Base-by-base conservation (phyloP, 345 rosid genomes). In the Rhodomyrtus tomentosa region DNA sequence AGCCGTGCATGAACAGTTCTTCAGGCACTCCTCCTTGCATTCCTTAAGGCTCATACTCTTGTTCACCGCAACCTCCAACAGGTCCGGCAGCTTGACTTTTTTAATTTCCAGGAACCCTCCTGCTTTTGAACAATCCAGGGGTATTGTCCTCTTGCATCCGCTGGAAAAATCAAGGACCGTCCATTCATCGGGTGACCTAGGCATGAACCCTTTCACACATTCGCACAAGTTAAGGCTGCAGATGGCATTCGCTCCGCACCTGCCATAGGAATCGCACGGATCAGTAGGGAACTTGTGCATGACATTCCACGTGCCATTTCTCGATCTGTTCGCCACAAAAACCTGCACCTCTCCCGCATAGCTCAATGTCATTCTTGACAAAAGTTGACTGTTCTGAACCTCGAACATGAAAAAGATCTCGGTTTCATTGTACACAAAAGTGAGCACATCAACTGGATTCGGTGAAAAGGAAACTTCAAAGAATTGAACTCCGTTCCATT, bases 401-500 rank as follows among this genome's bases (percentile, higher is more conserved):
- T 87, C 84, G 45, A 58, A 90, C 7, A 86, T 87, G 86, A 54
- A 89, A 53, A 74, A 88, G 12, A 51, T 82, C 58, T 84, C 88
- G 1, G 85, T 81, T 58, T 85, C 74, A 27, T 81, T 83, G 0
- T 81, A 52, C 11, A 86, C 32, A 53, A 91, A 82, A 36, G 2
- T 6, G 53, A 87, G 81, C n/a, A 20, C 87, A 7, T 83, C 80
- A 22, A 84, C 84, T 80, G 25, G 76, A 40, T 21, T 86, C 50
- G 27, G 85, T 14, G 85, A 4, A 42, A 82, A 7, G 88, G 88
- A 5, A 51, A 55, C 59, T 38, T 90, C 92, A 76, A 86, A 85
- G 21, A 88, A 90, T 56, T 84, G 62, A 6, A 58, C 32, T 24
- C 92, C 93, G 80, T 87, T 89, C 92, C 90, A 91, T 12, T 91